These are phyloP conservation scores for Candida montana DNA, from an alignment of 805 yeast species.

Conservation along the genomic window DNA sequence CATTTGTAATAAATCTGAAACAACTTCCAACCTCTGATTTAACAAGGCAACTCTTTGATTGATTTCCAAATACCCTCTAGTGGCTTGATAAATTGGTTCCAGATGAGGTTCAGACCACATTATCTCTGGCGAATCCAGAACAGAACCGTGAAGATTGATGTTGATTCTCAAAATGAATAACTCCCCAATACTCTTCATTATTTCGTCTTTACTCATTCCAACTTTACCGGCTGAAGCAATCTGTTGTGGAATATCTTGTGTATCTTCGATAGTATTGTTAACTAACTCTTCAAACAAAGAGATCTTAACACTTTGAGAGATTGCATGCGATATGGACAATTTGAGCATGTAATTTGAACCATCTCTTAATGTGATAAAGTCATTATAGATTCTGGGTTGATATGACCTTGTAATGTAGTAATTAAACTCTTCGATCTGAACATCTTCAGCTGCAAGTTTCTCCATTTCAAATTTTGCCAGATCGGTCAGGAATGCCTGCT, in stretches of 20 bases:
- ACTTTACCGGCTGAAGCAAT: slow-evolving; percentile 94
- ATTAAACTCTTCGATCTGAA: slow-evolving; percentile 91
- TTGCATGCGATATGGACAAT: slow-evolving; percentile 89
- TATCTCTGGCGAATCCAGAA: slow-evolving; percentile 91
- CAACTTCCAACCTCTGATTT: slow-evolving; percentile 90
- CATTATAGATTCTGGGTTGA: slow-evolving; percentile 94
- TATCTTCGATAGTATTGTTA: slow-evolving; percentile 94
- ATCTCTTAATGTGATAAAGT: slow-evolving; percentile 87
- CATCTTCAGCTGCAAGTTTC: slow-evolving; percentile 84
- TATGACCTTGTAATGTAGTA: slow-evolving; percentile 90
- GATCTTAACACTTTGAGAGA: slow-evolving; percentile 92
- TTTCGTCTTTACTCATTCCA: slow-evolving; percentile 87
- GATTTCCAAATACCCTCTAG: slow-evolving; percentile 91
- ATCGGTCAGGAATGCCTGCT: slow-evolving; percentile 71
- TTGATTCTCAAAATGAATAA: slow-evolving; percentile 81
- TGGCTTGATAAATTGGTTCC: slow-evolving; percentile 96
- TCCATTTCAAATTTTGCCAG: slow-evolving; percentile 89
- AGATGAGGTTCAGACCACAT: slow-evolving; percentile 99
- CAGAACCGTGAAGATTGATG: slow-evolving; percentile 79
- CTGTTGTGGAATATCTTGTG: slow-evolving; percentile 95
- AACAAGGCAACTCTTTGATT: slow-evolving; percentile 87
- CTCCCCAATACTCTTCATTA: slow-evolving; percentile 97
- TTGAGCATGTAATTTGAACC: slow-evolving; percentile 88
- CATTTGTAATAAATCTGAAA: slow-evolving; percentile 90
- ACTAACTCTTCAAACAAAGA: slow-evolving; percentile 94